A percentile compares a stretch with the other conserved stretches of the same genome.
These are phyloP conservation scores for Kwoniella dejecticola DNA, from an alignment of 768 basidiomycete species.

Conservation along the genomic window DNA sequence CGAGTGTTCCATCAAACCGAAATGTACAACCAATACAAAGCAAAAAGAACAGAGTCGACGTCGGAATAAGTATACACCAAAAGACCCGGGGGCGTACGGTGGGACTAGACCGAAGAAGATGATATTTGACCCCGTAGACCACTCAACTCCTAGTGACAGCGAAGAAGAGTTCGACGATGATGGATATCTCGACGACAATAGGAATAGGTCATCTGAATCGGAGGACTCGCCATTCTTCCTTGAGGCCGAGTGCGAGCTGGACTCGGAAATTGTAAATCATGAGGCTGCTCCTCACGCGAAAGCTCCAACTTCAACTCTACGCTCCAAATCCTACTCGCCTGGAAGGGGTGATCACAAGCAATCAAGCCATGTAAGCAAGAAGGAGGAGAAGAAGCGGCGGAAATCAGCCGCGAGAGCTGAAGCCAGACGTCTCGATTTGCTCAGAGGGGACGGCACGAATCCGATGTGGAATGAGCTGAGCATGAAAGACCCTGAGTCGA, in stretches of 20 bases:
- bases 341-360: background rate
- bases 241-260: no score
- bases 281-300: no score
- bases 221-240: constrained; percentile 30
- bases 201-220: background rate
- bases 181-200: background rate
- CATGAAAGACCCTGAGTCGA: background rate
- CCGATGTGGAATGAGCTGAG: constrained; percentile 29
- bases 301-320: no score
- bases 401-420: constrained; percentile 36
- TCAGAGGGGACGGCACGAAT: constrained; percentile 47
- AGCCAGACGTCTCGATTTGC: constrained; percentile 43
- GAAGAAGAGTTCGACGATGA: background rate
- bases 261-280: no score
- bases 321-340: background rate
- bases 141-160: background rate
- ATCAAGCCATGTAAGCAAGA: constrained; percentile 2
- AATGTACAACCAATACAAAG: background rate
- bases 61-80: background rate
- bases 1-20: no score
- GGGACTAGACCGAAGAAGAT: constrained; percentile 17
- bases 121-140: constrained; percentile 14
- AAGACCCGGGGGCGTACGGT: background rate
- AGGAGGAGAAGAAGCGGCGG: constrained; percentile 26
- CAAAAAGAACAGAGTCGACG: background rate